These are phyloP conservation scores for Cryoendolithus antarcticus DNA, from an alignment of 2,329 filamentous ascomycete species.

Conservation along the genomic window DNA sequence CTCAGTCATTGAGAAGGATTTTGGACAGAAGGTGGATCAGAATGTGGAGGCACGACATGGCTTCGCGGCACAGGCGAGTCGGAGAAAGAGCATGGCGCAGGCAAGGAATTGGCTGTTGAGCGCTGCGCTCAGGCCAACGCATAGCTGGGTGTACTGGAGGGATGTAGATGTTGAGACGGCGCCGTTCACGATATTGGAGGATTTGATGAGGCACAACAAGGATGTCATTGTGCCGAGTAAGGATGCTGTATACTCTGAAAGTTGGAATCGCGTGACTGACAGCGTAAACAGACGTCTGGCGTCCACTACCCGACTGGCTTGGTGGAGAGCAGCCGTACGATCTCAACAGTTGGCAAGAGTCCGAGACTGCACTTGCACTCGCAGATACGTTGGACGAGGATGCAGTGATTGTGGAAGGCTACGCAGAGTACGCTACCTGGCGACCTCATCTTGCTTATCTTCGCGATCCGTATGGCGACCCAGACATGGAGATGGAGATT, in stretches of 20 bases:
- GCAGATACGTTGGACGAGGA: constrained; percentile 95
- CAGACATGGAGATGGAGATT: constrained; percentile 99
- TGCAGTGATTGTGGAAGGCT: constrained; percentile 96
- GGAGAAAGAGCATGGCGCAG: constrained; percentile 95
- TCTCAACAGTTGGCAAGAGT: constrained; percentile 98
- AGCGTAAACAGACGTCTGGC: constrained; percentile 59
- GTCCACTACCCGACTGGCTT: constrained; percentile 96
- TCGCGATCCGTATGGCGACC: constrained; percentile 90
- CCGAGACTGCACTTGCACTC: constrained; percentile 83
- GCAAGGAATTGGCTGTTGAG: constrained; percentile 94
- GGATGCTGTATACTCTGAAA: constrained; percentile 26
- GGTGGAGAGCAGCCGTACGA: constrained; percentile 98
- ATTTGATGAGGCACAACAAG: constrained; percentile 97
- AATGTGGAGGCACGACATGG: constrained; percentile 96
- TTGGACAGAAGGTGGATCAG: constrained; percentile 94
- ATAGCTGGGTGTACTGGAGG: constrained; percentile 99
- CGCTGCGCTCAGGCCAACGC: constrained; percentile 81
- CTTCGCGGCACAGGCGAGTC: constrained; percentile 86
- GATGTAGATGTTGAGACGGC: constrained; percentile 98
- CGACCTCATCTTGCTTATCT: constrained; percentile 92
- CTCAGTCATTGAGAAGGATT: constrained; percentile 96
- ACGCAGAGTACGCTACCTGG: constrained; percentile 98
- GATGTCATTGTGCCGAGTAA: constrained; percentile 96
- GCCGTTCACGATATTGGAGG: constrained; percentile 90
- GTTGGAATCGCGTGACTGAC: neutral